These are phyloP conservation scores for Neolecta irregularis DNA, from an alignment of 1,139 yeast genomes.

Conservation along the genomic window DNA sequence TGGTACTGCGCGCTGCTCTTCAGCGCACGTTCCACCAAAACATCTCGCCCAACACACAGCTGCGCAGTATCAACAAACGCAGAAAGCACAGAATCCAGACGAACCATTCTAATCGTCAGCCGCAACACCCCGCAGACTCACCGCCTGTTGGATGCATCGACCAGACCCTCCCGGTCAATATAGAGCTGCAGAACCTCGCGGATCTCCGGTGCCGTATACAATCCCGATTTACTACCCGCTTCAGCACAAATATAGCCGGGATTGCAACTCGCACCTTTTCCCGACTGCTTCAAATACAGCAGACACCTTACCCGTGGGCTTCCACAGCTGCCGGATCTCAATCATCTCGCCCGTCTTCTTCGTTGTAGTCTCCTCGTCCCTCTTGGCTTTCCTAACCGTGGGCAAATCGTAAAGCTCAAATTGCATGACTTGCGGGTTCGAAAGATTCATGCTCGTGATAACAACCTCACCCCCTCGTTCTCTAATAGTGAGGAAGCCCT, in stretches of 20 bases:
- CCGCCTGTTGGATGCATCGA: conserved; percentile 34
- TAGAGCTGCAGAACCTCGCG: too few species aligned
- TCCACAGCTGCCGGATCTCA: neutral
- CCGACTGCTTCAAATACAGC: conserved; percentile 2
- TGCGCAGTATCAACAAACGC: too few species aligned
- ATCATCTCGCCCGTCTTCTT: neutral
- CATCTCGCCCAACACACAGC: conserved; percentile 45
- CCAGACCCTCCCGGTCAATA: conserved; percentile 45
- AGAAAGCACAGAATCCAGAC: too few species aligned
- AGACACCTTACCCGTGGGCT: neutral
- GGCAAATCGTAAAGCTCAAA: conserved; percentile 46
- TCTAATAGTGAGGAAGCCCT: conserved; percentile 45
- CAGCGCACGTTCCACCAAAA: conserved; percentile 29
- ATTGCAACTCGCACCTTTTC: conserved; percentile 18
- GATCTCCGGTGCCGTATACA: too few species aligned
- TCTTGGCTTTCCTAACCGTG: conserved; percentile 8
- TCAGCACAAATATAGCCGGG: too few species aligned
- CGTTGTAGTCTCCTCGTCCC: neutral
- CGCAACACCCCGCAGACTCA: too few species aligned
- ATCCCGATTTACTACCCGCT: too few species aligned
- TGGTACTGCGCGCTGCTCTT: conserved; percentile 6
- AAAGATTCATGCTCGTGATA: conserved; percentile 33
- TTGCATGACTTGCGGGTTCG: conserved; percentile 35
- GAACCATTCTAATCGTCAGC: too few species aligned
- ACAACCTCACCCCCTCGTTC: conserved; percentile 67